These are phyloP conservation scores for Yamadazyma taylorii DNA, from an alignment of 1,139 yeast species.

Conservation along the genomic window DNA sequence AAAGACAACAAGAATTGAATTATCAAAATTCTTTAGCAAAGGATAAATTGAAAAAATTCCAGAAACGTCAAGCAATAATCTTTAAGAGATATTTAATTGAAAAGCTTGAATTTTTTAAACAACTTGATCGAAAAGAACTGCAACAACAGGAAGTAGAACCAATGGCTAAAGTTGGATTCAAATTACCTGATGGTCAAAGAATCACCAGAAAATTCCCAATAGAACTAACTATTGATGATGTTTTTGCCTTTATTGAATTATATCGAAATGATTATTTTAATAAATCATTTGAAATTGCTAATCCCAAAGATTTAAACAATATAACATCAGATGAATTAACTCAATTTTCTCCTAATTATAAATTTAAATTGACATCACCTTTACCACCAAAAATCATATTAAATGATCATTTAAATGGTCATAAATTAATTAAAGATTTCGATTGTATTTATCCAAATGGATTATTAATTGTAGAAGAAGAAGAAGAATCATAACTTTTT, in stretches of 20 bases:
- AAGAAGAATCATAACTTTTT: slow-evolving; percentile 1
- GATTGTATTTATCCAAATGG: slow-evolving; percentile 45
- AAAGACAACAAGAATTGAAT: slow-evolving; percentile 77
- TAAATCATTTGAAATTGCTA: slow-evolving; percentile 28
- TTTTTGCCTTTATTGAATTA: slow-evolving; percentile 60
- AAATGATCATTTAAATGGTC: slow-evolving; percentile 22
- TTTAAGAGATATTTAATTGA: slow-evolving; percentile 39
- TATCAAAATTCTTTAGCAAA: slow-evolving; percentile 66
- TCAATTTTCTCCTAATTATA: slow-evolving; percentile 25
- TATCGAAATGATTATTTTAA: slow-evolving; percentile 32
- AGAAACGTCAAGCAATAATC: slow-evolving; percentile 24
- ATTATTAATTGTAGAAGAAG: slow-evolving; percentile 38
- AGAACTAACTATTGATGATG: slow-evolving; percentile 48
- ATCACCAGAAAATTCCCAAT: slow-evolving; percentile 49
- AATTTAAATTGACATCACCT: slow-evolving; percentile 37
- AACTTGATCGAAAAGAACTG: slow-evolving; percentile 20
- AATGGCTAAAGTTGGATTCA: slow-evolving; percentile 57
- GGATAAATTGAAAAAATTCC: slow-evolving; percentile 44
- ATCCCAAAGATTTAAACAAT: not conserved
- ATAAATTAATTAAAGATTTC: slow-evolving; percentile 26
- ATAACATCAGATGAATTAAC: slow-evolving; percentile 22
- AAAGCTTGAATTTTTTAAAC: slow-evolving; percentile 47
- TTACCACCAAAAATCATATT: slow-evolving; percentile 39
- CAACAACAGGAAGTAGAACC: slow-evolving; percentile 28
- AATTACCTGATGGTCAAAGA: slow-evolving; percentile 53